Percentiles rank a stretch among this genome's conserved stretches.
phyloP scores from a whole-genome alignment of 2,329 filamentous ascomycete genomes.

The Ceratocystis eucalypticola region DNA sequence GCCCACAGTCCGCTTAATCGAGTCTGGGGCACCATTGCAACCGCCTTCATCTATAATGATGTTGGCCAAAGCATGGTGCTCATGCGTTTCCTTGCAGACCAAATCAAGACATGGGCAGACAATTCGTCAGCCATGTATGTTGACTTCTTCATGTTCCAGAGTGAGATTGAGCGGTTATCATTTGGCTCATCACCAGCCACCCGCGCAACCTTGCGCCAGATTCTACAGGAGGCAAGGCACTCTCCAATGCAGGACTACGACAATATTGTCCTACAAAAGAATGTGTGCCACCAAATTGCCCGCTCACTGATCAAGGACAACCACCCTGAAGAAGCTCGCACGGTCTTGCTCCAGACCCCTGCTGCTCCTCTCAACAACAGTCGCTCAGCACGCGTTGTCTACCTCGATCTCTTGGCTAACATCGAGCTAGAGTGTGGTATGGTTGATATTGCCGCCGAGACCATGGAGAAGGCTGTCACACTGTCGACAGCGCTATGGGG shows the following conservation, averaged over 20 bases:
- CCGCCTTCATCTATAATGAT: constrained; percentile 18
- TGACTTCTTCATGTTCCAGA: constrained; percentile 19
- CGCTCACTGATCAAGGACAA: constrained; percentile 18
- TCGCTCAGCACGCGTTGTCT: constrained; percentile 15
- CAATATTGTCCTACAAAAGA: constrained; percentile 16
- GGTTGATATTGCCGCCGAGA: constrained; percentile 11
- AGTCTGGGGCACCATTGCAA: constrained; percentile 16
- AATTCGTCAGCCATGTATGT: constrained; percentile 12
- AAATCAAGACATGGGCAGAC: constrained; percentile 13
- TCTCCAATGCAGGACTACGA: constrained; percentile 11
- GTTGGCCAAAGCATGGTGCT: constrained; percentile 18
- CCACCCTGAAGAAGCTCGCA: constrained; percentile 14
- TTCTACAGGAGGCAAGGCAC: constrained; percentile 12
- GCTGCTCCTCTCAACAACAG: constrained; percentile 15
- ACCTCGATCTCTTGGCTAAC: constrained; percentile 18
- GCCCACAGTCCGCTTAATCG: constrained; percentile 17
- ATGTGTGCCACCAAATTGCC: constrained; percentile 15
- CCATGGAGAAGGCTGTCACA: constrained; percentile 17
- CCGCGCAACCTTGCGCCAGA: constrained; percentile 11
- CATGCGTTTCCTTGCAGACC: constrained; percentile 16
- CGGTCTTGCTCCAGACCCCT: constrained; percentile 13
- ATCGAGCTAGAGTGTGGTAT: constrained; percentile 16
- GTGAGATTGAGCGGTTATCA: constrained; percentile 17
- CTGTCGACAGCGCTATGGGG: constrained; percentile 15
- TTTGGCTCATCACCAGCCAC: constrained; percentile 14